phyloP scores from a whole-genome alignment of 148 eudicot genomes.

The Chenopodium suecicum region DNA sequence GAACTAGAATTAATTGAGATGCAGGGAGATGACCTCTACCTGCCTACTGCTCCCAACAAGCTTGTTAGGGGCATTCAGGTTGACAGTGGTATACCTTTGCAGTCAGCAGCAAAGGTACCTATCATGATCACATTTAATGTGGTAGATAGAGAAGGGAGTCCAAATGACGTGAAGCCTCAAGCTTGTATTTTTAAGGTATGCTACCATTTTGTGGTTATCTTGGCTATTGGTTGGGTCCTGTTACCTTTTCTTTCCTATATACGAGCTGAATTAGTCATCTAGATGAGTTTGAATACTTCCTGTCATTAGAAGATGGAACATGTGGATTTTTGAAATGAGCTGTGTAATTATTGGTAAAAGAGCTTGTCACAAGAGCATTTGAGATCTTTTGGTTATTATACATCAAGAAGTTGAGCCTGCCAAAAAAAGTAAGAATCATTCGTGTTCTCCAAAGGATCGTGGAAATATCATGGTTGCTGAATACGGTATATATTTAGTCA shows the following conservation, averaged over 20 bases:
- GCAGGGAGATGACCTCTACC: slow-evolving; percentile 84
- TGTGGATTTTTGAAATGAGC: background rate
- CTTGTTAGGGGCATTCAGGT: slow-evolving; percentile 88
- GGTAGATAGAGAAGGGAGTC: slow-evolving; percentile 71
- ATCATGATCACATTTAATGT: slow-evolving; percentile 98
- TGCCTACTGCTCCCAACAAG: slow-evolving; percentile 90
- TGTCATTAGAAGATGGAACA: background rate
- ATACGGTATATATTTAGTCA: background rate
- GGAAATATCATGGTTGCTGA: background rate
- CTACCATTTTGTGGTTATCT: background rate
- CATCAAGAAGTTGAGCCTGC: background rate
- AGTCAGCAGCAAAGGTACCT: slow-evolving; percentile 99
- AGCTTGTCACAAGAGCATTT: background rate
- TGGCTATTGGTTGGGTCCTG: background rate
- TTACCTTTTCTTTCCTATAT: background rate
- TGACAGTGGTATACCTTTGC: slow-evolving; percentile 96
- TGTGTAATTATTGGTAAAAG: background rate
- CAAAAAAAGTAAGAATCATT: background rate
- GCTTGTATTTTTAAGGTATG: slow-evolving; percentile 98
- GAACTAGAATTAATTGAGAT: slow-evolving; percentile 82
- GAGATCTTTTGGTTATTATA: background rate
- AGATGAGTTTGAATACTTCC: background rate
- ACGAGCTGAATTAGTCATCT: background rate
- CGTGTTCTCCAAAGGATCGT: background rate
- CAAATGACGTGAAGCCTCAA: slow-evolving; percentile 69